phyloP scores from a whole-genome alignment of 2,329 filamentous ascomycete species.

The Trichoderma sp. region DNA sequence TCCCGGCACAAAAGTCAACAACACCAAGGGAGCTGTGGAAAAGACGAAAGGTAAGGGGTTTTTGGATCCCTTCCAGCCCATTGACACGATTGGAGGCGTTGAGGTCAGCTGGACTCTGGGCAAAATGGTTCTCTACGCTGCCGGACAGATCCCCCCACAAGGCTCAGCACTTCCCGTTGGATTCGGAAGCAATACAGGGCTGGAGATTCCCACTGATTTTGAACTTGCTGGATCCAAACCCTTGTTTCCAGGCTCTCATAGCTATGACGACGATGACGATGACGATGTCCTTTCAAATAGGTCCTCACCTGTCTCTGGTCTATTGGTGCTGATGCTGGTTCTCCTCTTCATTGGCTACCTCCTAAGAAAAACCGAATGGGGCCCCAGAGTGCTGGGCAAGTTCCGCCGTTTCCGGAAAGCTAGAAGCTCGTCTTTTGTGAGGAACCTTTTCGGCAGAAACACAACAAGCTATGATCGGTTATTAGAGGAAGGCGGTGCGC shows the following conservation, averaged over 20 bases:
- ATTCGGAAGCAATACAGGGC: conserved; percentile 80
- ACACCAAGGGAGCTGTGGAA: conserved; percentile 67
- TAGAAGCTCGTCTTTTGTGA: conserved; percentile 47
- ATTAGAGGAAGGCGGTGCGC: conserved; percentile 72
- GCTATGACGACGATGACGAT: conserved; percentile 55
- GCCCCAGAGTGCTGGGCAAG: conserved; percentile 39
- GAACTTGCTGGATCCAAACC: conserved; percentile 69
- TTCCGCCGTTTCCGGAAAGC: conserved; percentile 32
- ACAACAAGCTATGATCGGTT: conserved; percentile 74
- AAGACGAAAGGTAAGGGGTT: conserved; percentile 72
- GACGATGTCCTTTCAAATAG: conserved; percentile 64
- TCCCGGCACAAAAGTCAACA: conserved; percentile 57
- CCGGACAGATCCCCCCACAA: conserved; percentile 73
- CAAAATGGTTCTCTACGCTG: conserved; percentile 93
- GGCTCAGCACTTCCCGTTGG: conserved; percentile 70
- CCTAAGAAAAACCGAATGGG: conserved; percentile 75
- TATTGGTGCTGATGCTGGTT: conserved; percentile 76
- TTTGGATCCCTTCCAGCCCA: conserved; percentile 82
- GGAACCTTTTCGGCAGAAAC: conserved; percentile 64
- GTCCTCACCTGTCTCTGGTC: conserved; percentile 66
- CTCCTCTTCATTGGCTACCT: conserved; percentile 68
- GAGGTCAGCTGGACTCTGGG: conserved; percentile 98
- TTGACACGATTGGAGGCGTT: conserved; percentile 85
- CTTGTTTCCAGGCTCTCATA: conserved; percentile 30
- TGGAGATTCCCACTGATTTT: conserved; percentile 70